Base-by-base conservation (phyloP, 345 rosid species). In the Barbarea vulgaris region DNA sequence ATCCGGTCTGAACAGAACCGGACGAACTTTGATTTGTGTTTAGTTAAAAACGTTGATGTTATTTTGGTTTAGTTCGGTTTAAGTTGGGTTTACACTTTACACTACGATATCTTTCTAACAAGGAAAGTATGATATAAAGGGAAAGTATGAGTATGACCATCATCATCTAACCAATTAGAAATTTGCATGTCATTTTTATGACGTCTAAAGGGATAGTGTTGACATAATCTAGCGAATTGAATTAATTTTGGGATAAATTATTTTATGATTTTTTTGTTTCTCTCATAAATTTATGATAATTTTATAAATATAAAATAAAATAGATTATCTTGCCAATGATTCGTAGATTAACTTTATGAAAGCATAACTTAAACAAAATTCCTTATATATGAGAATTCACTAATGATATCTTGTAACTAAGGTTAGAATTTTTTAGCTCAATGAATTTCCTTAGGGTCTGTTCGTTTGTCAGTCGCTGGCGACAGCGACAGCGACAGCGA, bases 1-100 rank as follows among this genome's bases (percentile, higher is more conserved):
- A 64, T 63, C 77, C 77, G 68, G 59, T 48, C 5, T 7, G 31
- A 48, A 44, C 21, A 3, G 7, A 70, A 57, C 74, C 54, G 21
- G 21, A 46, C 19, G 3, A 46, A 6, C 9, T n/a, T 44, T 44
- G 4, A 4, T 1, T 13, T 13, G n/a, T n/a, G 6, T 15, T 15
- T n/a, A 44, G 19, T 6, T 44, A 27, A 27, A 2, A 2, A 27
- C 30, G 30, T 28, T 28, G 3, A 28, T 44, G 50, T 44, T 44
- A 44, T n/a, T 44, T 44, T 44, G 50, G 50, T n/a, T 42, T 37
- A 7, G 14, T 36, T 37, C 15, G 51, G 21, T 46, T 17, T 46
- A 46, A 17, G 10, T 46, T 46, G 9, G 21, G 50, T n/a, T 46
- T 46, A 46, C 0, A 39, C 44, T n/a, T 46, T 46, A 46, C 0